Evolutionary conservation across 2,329 filamentous ascomycete species (phyloP), one percentile per base, ranked within the genome.

Genomic region (Magnaporthiopsis rhizophila): DNA sequence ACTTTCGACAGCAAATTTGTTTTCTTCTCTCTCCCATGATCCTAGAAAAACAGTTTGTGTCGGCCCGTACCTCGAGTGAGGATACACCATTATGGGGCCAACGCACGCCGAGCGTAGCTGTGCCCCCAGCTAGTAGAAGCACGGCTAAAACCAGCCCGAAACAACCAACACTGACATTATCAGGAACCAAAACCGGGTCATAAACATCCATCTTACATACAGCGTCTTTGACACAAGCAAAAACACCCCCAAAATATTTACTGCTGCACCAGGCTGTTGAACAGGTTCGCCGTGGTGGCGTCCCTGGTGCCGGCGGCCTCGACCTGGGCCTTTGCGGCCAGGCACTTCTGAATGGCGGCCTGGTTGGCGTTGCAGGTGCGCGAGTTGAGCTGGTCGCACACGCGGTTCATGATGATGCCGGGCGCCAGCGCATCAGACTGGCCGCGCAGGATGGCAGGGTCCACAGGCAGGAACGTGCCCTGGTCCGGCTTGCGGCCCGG

Each of bases 341-440:
- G 69, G 74, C 84, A 87, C 6, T 80, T 79, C 15, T 79, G 72
- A 68, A 83, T 79, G 64, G 86, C 87, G 4, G 83, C 86, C 32
- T 77, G 79, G 71, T 86, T 86, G 63, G 87, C 87, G 56, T 78
- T 77, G 76, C 87, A 90, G 53, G 87, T 85, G 75, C 89, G 89
- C 71, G 75, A 53, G 28, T 58, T 81, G 65, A 90, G 80, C 77
- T 89, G 86, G 74, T 90, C 87, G 75, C 85, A 87, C 73, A 90
- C 86, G 66, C 86, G 83, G 80, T 88, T 89, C 73, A 86, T 88
- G 79, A 90, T 90, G 79, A 90, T 90, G 78, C 85, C 84, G 65
- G 87, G 87, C 83, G 90, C 89, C 59, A 89, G 79, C 11, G 87
- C 86, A 72, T 89, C 87, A 70, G 86, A 76, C 75, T 90, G 87